Evolutionary conservation across 345 rosid species (phyloP), one percentile per base, ranked within the genome.

Genomic region (Citrus reticulata): DNA sequence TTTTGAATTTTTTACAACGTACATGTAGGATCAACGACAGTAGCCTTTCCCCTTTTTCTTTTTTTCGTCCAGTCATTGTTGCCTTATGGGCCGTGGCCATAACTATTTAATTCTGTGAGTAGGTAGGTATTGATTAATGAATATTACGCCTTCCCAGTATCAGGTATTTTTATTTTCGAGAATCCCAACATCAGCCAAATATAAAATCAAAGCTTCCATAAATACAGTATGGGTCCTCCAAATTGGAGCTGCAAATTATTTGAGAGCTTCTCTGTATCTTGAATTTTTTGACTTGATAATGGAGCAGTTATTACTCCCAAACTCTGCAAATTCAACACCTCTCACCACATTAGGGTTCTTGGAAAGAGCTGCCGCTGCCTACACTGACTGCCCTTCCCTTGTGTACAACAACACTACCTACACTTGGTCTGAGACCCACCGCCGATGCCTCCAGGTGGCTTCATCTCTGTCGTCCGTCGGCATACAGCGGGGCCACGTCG

Each of bases 381-480:
- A 89, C 65, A 87, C 87, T 13, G 91, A 90, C 73, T 86, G 80
- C 61, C 83, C 87, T 29, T 91, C 93, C 51, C 59, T 91, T 64
- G 66, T 88, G 68, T 83, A 89, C 84, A 80, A 84, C 54, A 69
- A 24, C 83, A 80, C 83, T 39, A 35, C 78, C 3, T 82, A 69
- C 74, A 89, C 88, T 5, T 91, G 95, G 95, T 83, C 87, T 0
- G 83, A 89, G 35, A 91, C 94, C 62, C 78, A 88, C 83, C 81
- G 87, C 30, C 85, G 94, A 76, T 91, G 94, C 58, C 91, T 91
- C 82, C 91, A 78, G n/a, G 32, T 91, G 4, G 93, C 93, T 1
- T 89, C 95, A 0, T 79, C 93, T 22, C 80, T 91, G 9, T 75
- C 89, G 6, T 82, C 90, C 34, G 39, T 64, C 7, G 90, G 91